A percentile compares a stretch with the other conserved stretches of the same genome.
These are phyloP conservation scores for Grosmannia serpens DNA, from an alignment of 2,329 filamentous ascomycete species.

Conservation along the genomic window DNA sequence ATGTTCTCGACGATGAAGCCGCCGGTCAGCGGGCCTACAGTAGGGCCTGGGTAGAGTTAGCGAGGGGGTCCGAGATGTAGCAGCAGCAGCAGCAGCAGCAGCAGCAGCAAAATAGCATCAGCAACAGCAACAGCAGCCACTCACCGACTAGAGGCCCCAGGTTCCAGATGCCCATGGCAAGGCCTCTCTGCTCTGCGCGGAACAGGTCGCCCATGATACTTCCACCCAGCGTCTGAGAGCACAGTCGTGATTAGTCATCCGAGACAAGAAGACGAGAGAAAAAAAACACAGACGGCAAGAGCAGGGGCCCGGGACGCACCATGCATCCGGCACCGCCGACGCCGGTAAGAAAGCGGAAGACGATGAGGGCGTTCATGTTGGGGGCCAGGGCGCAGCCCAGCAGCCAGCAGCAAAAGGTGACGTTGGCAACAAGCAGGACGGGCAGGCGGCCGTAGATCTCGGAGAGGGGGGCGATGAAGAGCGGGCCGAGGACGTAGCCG, in stretches of 20 bases:
- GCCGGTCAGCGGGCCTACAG: conserved; percentile 34
- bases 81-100: not conserved
- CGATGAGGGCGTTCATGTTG: conserved; percentile 28
- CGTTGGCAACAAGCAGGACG: conserved; percentile 63
- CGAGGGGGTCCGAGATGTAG: conserved; percentile 3
- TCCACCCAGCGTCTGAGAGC: conserved; percentile 8
- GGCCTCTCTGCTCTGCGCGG: conserved; percentile 40
- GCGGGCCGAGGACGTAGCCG: conserved; percentile 48
- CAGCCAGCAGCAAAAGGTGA: conserved; percentile 51
- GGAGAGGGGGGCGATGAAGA: conserved; percentile 17
- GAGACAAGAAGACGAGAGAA: not conserved
- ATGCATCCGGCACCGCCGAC: conserved; percentile 11
- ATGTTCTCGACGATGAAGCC: conserved; percentile 35
- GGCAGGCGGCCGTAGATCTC: conserved; percentile 29
- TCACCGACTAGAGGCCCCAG: not conserved
- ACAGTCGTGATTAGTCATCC: not conserved
- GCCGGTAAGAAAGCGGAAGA: conserved; percentile 13
- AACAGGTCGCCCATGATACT: conserved; percentile 10
- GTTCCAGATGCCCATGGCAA: conserved; percentile 29
- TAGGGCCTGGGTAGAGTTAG: conserved; percentile 23
- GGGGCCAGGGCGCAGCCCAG: conserved; percentile 54
- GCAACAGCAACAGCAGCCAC: not conserved
- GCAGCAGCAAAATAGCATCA: not conserved
- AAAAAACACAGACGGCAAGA: not conserved
- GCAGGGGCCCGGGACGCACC: not conserved